phyloP scores from a whole-genome alignment of 805 yeast genomes.

The Saturnispora bothae region DNA sequence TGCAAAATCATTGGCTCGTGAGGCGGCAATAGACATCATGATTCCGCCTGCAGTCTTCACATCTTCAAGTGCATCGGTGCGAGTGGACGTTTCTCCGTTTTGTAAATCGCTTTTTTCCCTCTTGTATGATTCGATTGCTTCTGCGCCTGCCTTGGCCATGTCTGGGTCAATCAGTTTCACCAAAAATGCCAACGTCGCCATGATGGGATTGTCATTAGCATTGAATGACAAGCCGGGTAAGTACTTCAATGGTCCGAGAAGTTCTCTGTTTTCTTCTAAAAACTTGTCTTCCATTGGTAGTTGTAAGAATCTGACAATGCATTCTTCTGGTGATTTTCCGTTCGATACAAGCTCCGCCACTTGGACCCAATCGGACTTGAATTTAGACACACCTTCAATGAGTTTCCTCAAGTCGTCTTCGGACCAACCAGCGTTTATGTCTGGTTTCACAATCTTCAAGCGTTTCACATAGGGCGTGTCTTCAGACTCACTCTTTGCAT shows the following conservation, averaged over 20 bases:
- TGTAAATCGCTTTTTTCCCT: too few species aligned
- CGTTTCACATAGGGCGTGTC: neutral
- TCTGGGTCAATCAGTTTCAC: constrained; percentile 78
- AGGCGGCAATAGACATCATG: constrained; percentile 70
- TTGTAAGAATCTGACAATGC: constrained; percentile 68
- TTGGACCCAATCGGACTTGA: constrained; percentile 69
- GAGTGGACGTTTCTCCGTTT: constrained; percentile 18
- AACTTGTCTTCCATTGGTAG: constrained; percentile 75
- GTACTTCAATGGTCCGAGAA: constrained; percentile 66
- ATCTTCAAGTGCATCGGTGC: constrained; percentile 18
- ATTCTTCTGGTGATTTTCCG: constrained; percentile 58
- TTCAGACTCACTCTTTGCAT: neutral
- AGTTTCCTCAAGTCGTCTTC: constrained; percentile 49
- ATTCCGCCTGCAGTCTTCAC: constrained; percentile 52
- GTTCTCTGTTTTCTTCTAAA: constrained; percentile 35
- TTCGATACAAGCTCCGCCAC: constrained; percentile 59
- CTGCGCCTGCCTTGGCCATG: constrained; percentile 75
- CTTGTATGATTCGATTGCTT: constrained; percentile 29
- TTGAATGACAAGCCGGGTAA: constrained; percentile 80
- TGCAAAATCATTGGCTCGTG: constrained; percentile 70
- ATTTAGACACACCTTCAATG: constrained; percentile 50
- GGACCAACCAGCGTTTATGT: constrained; percentile 49
- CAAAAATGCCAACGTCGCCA: constrained; percentile 85
- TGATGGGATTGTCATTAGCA: constrained; percentile 83
- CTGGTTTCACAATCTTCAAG: constrained; percentile 21